Base-by-base conservation (phyloP, 176 grass and related monocot species). In the Pontederia paniculata region DNA sequence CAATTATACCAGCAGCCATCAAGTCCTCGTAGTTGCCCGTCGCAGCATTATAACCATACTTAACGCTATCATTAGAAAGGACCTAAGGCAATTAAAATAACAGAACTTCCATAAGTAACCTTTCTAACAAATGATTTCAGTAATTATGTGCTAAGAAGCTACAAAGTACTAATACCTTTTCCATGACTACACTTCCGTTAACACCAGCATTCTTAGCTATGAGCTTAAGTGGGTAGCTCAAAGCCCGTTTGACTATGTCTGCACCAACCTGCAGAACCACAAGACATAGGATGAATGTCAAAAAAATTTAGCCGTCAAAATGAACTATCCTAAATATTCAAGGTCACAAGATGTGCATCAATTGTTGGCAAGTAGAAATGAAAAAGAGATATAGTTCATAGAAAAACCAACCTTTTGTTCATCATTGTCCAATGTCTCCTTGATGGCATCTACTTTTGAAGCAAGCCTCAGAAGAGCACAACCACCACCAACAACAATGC, bases 181-280 rank as follows among this genome's bases (percentile, higher is more conserved):
- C 89, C 20, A 77, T 75, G 23, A 95, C 89, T 19, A 95, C 89
- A 0, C 89, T 95, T 69, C 89, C 89, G 54, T 95, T 95, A 49
- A 89, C 89, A 72, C 81, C 89, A 0, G 89, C 84, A 19, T 95
- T 95, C 65, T 95, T 95, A 23, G 89, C 89, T 61, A 95, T 89
- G 73, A 95, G 73, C 58, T 89, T 95, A 51, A 95, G 73, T 17
- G 89, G 89, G 66, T 95, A 95, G 69, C 81, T 82, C 57, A 95
- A 59, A 7, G 89, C 89, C 72, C 84, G 88, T 70, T 71, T 89
- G 17, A 95, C 81, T 10, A 95, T 95, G 48, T 95, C 89, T 23
- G 89, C 89, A 64, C 89, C 89, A 12, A 95, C 89, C 89, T 95
- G 67, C 12, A 75, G 31, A 21, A 44, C 13, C 57, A 44, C 12